Percentiles rank a stretch among this genome's conserved stretches.
phyloP scores from a whole-genome alignment of 805 yeast species.

The Starmerella kuoi region DNA sequence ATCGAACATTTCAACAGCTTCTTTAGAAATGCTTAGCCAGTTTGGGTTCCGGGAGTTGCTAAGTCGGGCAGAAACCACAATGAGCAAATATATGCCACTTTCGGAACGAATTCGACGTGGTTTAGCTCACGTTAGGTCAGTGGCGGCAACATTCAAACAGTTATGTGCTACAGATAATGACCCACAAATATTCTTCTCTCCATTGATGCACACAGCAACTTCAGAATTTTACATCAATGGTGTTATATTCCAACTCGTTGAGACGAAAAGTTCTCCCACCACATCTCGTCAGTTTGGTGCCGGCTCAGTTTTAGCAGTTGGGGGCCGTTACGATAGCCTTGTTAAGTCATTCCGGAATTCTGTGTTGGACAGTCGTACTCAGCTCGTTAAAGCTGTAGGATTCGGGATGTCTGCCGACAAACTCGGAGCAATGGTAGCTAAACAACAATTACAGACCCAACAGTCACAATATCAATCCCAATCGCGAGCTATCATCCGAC shows the following conservation, averaged over 20 bases:
- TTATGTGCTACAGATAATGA: conserved; percentile 45
- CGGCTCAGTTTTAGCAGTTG: conserved; percentile 56
- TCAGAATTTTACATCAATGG: conserved; percentile 60
- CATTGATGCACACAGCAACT: conserved; percentile 66
- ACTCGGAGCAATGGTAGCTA: conserved; percentile 36
- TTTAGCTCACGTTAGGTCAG: conserved; percentile 47
- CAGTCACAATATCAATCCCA: background rate
- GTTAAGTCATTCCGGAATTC: conserved; percentile 55
- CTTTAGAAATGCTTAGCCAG: conserved; percentile 64
- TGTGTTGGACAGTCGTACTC: conserved; percentile 29
- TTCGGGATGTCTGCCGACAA: conserved; percentile 70
- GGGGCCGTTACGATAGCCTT: conserved; percentile 82
- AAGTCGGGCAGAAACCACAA: conserved; percentile 46
- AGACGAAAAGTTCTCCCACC: conserved; percentile 33
- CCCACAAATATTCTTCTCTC: conserved; percentile 44
- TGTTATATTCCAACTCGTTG: conserved; percentile 76
- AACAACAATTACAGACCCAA: conserved; percentile 1
- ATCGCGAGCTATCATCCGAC: conserved; percentile 22
- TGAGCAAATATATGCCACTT: conserved; percentile 62
- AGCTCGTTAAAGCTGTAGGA: conserved; percentile 60
- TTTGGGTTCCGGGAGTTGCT: conserved; percentile 68
- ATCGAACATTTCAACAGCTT: conserved; percentile 65
- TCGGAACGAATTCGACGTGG: conserved; percentile 60
- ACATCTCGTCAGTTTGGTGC: conserved; percentile 19
- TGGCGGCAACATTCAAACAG: conserved; percentile 41